phyloP scores from a whole-genome alignment of 2,329 filamentous ascomycete species.

The Penicillium janthinellum region DNA sequence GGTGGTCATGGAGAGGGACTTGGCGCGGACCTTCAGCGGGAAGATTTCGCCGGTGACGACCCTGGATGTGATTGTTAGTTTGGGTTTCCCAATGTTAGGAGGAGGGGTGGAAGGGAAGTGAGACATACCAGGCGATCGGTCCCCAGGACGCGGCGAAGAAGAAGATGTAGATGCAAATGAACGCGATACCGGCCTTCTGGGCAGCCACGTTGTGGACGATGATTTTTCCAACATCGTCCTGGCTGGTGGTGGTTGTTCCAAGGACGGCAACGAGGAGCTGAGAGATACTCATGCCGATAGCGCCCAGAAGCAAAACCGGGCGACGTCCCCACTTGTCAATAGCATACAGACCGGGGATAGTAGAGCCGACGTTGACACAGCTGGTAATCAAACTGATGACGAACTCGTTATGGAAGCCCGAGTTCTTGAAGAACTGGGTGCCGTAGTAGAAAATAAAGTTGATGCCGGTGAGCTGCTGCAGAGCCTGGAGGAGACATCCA shows the following conservation, averaged over 20 bases:
- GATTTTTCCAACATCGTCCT: background rate
- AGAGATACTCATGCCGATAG: conserved; percentile 47
- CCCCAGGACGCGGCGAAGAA: conserved; percentile 11
- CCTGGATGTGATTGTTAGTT: conserved; percentile 1
- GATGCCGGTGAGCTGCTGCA: conserved; percentile 46
- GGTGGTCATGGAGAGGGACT: conserved; percentile 12
- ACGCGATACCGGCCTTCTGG: conserved; percentile 3
- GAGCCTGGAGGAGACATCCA: conserved; percentile 40
- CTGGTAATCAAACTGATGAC: conserved; percentile 47
- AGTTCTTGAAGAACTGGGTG: conserved; percentile 39
- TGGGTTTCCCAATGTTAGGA: no score
- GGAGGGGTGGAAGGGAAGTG: background rate
- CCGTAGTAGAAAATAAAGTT: conserved; percentile 49
- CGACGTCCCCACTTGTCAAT: conserved; percentile 54
- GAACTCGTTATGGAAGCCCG: conserved; percentile 8
- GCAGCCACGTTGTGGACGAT: conserved; percentile 2
- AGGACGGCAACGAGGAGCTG: conserved; percentile 53
- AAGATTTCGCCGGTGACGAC: conserved; percentile 19
- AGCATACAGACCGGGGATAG: conserved; percentile 49
- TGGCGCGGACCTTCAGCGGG: conserved; percentile 12
- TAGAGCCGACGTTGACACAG: conserved; percentile 50
- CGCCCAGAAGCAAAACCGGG: conserved; percentile 46
- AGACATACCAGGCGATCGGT: conserved; percentile 2
- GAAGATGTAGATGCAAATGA: conserved; percentile 16
- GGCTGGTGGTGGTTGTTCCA: conserved; percentile 41